Conservation (phyloP, 805 yeast genomes). For the Saccharomyces cerevisiae region DNA sequence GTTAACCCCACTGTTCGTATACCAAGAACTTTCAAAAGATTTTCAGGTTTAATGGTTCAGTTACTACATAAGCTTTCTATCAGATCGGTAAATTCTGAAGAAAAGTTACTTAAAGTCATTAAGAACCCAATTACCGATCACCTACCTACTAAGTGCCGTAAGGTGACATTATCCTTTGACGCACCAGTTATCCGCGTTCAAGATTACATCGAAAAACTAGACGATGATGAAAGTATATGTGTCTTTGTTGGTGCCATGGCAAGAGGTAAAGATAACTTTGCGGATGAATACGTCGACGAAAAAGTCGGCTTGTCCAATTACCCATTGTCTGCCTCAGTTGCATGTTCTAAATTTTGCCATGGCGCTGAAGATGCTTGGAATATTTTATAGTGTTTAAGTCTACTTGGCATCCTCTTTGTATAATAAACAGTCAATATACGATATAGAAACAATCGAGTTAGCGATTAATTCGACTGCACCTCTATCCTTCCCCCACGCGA, state of each 20-base stretch:
- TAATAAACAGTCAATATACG: background rate
- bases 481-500: background rate
- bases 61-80: conserved; percentile 85
- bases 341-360: conserved; percentile 96
- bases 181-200: conserved; percentile 83
- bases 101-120: conserved; percentile 84
- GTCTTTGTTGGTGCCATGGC: conserved; percentile 99
- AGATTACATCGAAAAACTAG: conserved; percentile 73
- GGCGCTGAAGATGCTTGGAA: conserved; percentile 99
- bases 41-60: conserved; percentile 97
- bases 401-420: background rate
- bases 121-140: conserved; percentile 97
- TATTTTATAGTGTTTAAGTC: conserved; percentile 34
- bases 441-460: background rate
- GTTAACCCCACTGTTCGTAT: conserved; percentile 95
- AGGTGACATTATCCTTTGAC: conserved; percentile 85
- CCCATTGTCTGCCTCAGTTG: conserved; percentile 94
- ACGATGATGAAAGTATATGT: conserved; percentile 86
- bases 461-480: background rate
- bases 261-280: conserved; percentile 93
- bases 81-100: conserved; percentile 91
- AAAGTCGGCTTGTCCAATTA: conserved; percentile 92
- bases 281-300: conserved; percentile 94
- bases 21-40: conserved; percentile 96
- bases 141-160: conserved; percentile 90